Evolutionary conservation across 768 basidiomycete genomes (phyloP).

Genomic region (Dioszegia aurantiaca): DNA sequence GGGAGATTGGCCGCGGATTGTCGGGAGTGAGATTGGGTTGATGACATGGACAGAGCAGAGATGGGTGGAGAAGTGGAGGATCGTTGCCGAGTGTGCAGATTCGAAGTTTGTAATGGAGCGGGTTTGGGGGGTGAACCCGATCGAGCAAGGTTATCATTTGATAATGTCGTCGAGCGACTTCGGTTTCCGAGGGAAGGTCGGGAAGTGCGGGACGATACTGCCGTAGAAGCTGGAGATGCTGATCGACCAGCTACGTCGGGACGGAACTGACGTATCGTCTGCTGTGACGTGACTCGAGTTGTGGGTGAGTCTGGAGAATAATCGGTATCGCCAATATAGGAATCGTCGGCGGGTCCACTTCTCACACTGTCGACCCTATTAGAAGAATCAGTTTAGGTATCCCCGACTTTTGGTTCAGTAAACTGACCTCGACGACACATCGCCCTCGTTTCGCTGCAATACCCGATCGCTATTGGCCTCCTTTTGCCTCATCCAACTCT

Average conservation of each 20-base stretch:
- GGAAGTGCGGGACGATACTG: too few relatives aligned
- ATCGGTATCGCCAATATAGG: conserved; percentile 10
- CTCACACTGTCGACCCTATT: conserved; percentile 16
- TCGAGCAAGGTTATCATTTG: background rate
- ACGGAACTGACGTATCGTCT: conserved; percentile 26
- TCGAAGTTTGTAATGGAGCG: background rate
- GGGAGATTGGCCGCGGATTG: conserved; percentile 59
- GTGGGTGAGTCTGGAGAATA: conserved; percentile 12
- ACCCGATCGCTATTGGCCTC: conserved; percentile 39
- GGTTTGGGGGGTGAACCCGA: conserved; percentile 12
- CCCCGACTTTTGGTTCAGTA: too few relatives aligned
- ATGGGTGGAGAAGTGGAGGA: conserved; percentile 6
- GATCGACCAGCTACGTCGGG: conserved; percentile 12
- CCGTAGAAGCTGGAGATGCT: background rate
- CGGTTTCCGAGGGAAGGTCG: conserved; percentile 1
- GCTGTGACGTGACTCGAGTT: conserved; percentile 24
- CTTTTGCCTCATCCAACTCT: conserved; percentile 67
- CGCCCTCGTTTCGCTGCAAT: conserved; percentile 24
- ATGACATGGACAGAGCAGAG: conserved; percentile 31
- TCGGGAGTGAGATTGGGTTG: conserved; percentile 56
- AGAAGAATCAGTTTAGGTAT: too few relatives aligned
- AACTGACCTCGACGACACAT: conserved; percentile 35
- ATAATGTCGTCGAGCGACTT: conserved; percentile 5
- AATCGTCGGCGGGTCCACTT: conserved; percentile 15
- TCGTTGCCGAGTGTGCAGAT: conserved; percentile 1